Evolutionary conservation across 345 rosid genomes (phyloP), one percentile per base, ranked within the genome.

Genomic region (Carallia brachiata): DNA sequence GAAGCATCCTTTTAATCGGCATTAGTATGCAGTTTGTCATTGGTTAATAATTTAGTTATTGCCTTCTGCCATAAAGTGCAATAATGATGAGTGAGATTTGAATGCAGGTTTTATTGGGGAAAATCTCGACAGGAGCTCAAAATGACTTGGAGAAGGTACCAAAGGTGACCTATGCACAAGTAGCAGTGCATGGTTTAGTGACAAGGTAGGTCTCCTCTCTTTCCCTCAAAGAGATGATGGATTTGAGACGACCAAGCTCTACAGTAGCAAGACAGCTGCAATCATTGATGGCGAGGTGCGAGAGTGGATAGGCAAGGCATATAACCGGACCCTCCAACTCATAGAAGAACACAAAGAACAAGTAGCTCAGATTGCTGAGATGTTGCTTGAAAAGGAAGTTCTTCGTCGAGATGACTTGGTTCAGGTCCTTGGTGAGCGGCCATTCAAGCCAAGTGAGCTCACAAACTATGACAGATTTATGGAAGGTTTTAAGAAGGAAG

Each of bases 71-170:
- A 2, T n/a, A 5, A 39, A 39, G 10, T 40, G 17, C 47, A 27
- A 10, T 52, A 4, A 3, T 53, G 30, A 52, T 9, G 27, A 2
- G 9, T 23, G 59, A 12, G 58, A n/a, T 8, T 2, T 32, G 23
- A 65, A 44, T 36, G 65, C 71, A 90, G 97, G 94, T 92, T 55
- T 63, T 92, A 83, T 34, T 90, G 64, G 97, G 99, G 15, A 92
- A 74, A 75, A 92, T 95, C 68, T 95, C 99, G 1, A 92, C 97
- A 0, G 99, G 97, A 69, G 99, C 98, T 0, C 98, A 92, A 66
- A 92, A 95, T 65, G 99, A 92, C 84, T 77, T 95, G 68, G 98
- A 90, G 81, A 95, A 95, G 77, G 98, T 90, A 68, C 92, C 97
- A 0, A 92, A 90, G 69, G 90, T 95, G 99, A 95, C 94, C 0